Base-by-base conservation (phyloP, 345 rosid genomes). In the Citrus unshiu region DNA sequence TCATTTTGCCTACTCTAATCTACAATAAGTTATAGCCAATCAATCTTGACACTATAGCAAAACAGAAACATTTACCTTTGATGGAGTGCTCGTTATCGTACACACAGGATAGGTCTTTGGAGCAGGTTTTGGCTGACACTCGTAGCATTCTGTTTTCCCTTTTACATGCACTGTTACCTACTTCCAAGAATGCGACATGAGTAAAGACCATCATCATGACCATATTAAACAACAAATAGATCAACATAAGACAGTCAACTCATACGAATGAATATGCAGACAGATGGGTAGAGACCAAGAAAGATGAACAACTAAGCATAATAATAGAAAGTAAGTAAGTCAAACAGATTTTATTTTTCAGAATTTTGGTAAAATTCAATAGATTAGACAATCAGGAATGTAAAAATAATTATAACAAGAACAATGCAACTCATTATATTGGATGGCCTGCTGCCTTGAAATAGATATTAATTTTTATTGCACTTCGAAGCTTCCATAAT, bases 101-200 rank as follows among this genome's bases (percentile, higher is more conserved):
- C 99, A 97, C 76, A 97, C 99, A 79, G 99, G 99, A 85, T 94
- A 97, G 5, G 95, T 91, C 90, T 94, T 97, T 24, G 99, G 98
- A 39, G 98, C 88, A 81, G 98, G 98, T 85, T 94, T 97, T 73
- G 98, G 91, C 81, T 93, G 92, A 83, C 99, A 94, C 65, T 97
- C 99, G 62, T 97, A 97, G 82, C 99, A 97, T 82, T 94, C 99
- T 35, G 99, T 90, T 85, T 86, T 94, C 40, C 98, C 97, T 83
- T 97, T 97, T 79, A 90, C 81, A 80, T 97, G 99, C 68, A 97
- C 92, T 6, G 99, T 90, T 9, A 97, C 98, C 98, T 97, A 84
- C 66, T 67, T 68, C 82, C 69, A 76, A 49, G 56, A 85, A 24
- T 54, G n/a, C 14, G 59, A 18, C 57, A 71, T 78, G 63, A 70